Evolutionary conservation across 345 rosid genomes (phyloP).

Genomic region (Gossypium stocksii): DNA sequence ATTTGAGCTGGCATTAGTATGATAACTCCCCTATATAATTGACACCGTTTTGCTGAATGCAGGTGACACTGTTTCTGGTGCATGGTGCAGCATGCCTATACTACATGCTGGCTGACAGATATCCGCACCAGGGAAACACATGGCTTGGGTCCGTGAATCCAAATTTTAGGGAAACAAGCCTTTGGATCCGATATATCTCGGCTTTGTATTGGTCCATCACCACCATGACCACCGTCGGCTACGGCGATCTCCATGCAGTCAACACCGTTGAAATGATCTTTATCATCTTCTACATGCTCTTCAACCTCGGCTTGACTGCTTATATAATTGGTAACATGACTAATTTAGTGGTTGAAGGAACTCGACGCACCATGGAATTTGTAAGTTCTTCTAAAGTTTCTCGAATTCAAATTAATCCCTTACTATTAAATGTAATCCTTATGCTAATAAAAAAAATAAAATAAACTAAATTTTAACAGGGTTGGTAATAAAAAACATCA

Average conservation of each 20-base stretch:
- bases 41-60: not conserved
- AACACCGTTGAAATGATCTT: conserved; percentile 79
- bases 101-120: conserved; percentile 77
- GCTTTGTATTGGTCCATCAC: conserved; percentile 93
- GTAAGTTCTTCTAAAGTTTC: conserved; percentile 32
- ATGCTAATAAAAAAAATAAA: too few species aligned
- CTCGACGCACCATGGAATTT: conserved; percentile 95
- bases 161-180: conserved; percentile 60
- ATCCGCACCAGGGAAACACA: conserved; percentile 68
- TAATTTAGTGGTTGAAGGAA: conserved; percentile 90
- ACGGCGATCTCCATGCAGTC: conserved; percentile 91
- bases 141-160: conserved; percentile 72
- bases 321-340: conserved; percentile 95
- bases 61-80: conserved; percentile 78
- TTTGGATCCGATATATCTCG: conserved; percentile 66
- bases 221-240: conserved; percentile 96
- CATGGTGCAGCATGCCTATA: conserved; percentile 85
- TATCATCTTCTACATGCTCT: conserved; percentile 76
- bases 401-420: too few species aligned
- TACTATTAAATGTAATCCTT: too few species aligned
- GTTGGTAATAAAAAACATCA: too few species aligned
- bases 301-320: conserved; percentile 89
- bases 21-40: too few species aligned
- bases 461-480: too few species aligned
- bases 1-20: too few species aligned